phyloP scores from a whole-genome alignment of 2,329 filamentous ascomycete genomes.

The Hypocrella siamensis region DNA sequence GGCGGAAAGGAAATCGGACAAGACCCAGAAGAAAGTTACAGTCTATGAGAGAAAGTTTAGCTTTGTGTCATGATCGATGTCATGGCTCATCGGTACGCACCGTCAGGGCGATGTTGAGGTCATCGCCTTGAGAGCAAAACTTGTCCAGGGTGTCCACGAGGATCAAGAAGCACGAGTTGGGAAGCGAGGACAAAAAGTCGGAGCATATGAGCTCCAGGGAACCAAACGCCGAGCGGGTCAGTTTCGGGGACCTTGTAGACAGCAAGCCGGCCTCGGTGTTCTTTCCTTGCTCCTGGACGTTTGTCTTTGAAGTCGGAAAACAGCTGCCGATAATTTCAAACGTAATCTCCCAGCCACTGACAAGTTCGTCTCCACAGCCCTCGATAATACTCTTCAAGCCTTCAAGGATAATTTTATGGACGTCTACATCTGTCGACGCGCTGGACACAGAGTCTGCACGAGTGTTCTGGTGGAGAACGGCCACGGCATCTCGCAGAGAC shows the following conservation, averaged over 20 bases:
- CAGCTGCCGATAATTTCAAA: slow-evolving; percentile 77
- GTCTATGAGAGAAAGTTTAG: slow-evolving; percentile 36
- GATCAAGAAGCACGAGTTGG: slow-evolving; percentile 54
- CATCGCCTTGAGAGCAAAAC: slow-evolving; percentile 79
- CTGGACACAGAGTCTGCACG: slow-evolving; percentile 38
- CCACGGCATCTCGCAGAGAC: slow-evolving; percentile 46
- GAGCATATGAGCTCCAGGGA: slow-evolving; percentile 88
- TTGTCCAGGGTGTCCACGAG: slow-evolving; percentile 78
- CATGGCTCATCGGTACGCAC: slow-evolving; percentile 38
- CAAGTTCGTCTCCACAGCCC: slow-evolving; percentile 69
- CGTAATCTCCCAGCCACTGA: slow-evolving; percentile 70
- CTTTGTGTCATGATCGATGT: not conserved
- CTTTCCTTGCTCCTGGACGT: slow-evolving; percentile 16
- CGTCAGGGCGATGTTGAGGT: slow-evolving; percentile 89
- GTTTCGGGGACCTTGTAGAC: slow-evolving; percentile 47
- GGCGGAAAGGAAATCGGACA: slow-evolving; percentile 70
- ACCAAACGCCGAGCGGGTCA: slow-evolving; percentile 76
- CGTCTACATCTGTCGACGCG: slow-evolving; percentile 55
- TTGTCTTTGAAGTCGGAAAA: slow-evolving; percentile 39
- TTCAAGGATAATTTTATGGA: slow-evolving; percentile 67
- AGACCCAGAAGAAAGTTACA: slow-evolving; percentile 89
- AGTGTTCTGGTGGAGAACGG: slow-evolving; percentile 34
- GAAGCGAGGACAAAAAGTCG: slow-evolving; percentile 69
- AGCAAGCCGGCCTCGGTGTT: slow-evolving; percentile 18
- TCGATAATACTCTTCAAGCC: slow-evolving; percentile 72